A percentile compares a stretch with the other conserved stretches of the same genome.
phyloP scores from a whole-genome alignment of 805 yeast genomes.

The Nakazawaea wyomingensis region DNA sequence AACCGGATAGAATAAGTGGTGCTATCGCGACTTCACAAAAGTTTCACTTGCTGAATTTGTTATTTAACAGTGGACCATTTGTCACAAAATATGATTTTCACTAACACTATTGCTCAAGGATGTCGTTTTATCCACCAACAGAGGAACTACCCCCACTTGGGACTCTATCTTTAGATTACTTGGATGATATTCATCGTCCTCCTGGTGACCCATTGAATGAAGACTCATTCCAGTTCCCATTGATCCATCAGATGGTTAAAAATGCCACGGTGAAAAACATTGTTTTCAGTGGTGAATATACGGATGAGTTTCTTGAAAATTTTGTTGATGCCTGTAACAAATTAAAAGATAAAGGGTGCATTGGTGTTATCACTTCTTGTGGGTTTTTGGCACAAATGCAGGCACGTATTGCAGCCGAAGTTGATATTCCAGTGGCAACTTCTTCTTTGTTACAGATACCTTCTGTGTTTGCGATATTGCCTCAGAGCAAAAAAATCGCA shows the following conservation, averaged over 20 bases:
- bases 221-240: constrained; percentile 22
- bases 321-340: constrained; percentile 23
- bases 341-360: constrained; percentile 26
- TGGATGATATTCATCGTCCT: constrained; percentile 29
- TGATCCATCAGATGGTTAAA: constrained; percentile 20
- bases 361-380: constrained; percentile 30
- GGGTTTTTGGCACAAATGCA: constrained; percentile 31
- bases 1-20: too few relatives aligned
- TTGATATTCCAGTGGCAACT: constrained; percentile 28
- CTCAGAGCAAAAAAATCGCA: constrained; percentile 21
- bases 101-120: too few relatives aligned
- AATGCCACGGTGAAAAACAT: constrained; percentile 24
- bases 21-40: too few relatives aligned
- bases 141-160: constrained; percentile 23
- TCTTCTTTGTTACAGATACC: constrained; percentile 28
- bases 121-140: constrained; percentile 20
- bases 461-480: constrained; percentile 18
- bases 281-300: constrained; percentile 19
- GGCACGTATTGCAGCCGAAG: constrained; percentile 17
- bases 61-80: too few relatives aligned
- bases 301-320: constrained; percentile 22
- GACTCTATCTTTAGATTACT: constrained; percentile 23
- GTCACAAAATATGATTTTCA: too few relatives aligned
- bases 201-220: constrained; percentile 27
- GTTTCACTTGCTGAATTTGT: neutral